Evolutionary conservation across 2,329 filamentous ascomycete genomes (phyloP), one percentile per base, ranked within the genome.

Genomic region (Verticillium zaregamsianum): DNA sequence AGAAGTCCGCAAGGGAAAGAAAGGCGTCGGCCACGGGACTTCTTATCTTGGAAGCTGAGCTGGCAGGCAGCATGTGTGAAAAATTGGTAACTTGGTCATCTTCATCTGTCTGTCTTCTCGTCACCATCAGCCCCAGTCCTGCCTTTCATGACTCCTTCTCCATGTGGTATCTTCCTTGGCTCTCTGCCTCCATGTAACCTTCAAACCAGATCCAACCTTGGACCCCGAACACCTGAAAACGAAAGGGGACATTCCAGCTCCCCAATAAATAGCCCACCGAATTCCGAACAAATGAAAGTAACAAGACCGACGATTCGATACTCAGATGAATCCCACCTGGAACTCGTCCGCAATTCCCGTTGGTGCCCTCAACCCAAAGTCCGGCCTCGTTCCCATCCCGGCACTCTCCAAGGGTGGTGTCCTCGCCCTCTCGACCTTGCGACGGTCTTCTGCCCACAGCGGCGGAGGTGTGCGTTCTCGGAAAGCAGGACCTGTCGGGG

Each of bases 271-370:
- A 28, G 7, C n/a, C 20, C 45, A 14, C 45, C 45, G 8, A 25
- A 8, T 35, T 14, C 28, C 39, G 9, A 23, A 52, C n/a, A 25
- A 52, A 52, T 25, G 45, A 52, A 52, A 52, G 4, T 4, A 52
- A 52, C 3, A 12, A 4, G 20, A 14, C 20, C n/a, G 20, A n/a
- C 45, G 23, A 28, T 28, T 28, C 5, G 28, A 25, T 25, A 2
- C 56, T n/a, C 59, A 65, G 25, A 66, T 66, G 55, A 66, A 66
- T 2, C 63, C 63, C n/a, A 66, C 28, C 14, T 61, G 59, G 33
- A 65, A 66, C 39, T 66, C 64, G 32, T 66, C 64, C 31, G 64
- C 64, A 12, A 66, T 65, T 3, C 64, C 64, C 31, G 64, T 66
- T 12, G 64, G 64, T 25, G 63, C 64, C 7, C 64, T 59, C 35